phyloP scores from a whole-genome alignment of 148 eudicot species.

The Hydrangea macrophylla region DNA sequence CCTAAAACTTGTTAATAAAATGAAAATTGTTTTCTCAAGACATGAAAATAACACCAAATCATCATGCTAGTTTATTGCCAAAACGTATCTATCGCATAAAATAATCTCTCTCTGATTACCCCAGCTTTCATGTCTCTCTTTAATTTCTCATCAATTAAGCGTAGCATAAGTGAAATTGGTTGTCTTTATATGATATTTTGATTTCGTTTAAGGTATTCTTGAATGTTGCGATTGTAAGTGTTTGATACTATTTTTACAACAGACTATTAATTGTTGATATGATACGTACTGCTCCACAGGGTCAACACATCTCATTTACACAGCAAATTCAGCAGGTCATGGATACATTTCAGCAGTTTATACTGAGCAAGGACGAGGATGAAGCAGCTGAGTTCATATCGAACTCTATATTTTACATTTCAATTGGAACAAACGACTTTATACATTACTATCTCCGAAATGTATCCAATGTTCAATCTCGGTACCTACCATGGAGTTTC shows the following conservation, averaged over 20 bases:
- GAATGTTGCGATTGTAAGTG: neutral
- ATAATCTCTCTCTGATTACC: neutral
- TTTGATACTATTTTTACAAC: too few species aligned
- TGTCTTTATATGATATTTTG: neutral
- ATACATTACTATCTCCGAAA: slow-evolving; percentile 90
- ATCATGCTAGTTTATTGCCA: too few species aligned
- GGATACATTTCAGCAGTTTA: slow-evolving; percentile 76
- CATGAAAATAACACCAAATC: too few species aligned
- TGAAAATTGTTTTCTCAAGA: too few species aligned
- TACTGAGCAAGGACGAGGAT: slow-evolving; percentile 65
- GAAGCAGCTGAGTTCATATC: slow-evolving; percentile 55
- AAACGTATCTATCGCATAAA: too few species aligned
- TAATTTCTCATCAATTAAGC: slow-evolving; percentile 4
- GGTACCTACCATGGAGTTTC: slow-evolving; percentile 75
- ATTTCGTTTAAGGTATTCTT: neutral
- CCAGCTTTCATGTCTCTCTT: neutral
- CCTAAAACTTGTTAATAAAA: too few species aligned
- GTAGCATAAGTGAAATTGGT: neutral
- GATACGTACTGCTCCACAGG: slow-evolving; percentile 49
- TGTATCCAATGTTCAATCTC: slow-evolving; percentile 67
- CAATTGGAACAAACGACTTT: slow-evolving; percentile 87
- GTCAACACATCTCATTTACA: slow-evolving; percentile 77
- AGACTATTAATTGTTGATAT: neutral
- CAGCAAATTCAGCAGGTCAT: slow-evolving; percentile 84
- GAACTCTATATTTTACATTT: slow-evolving; percentile 74